A percentile compares a stretch with the other conserved stretches of the same genome.
phyloP scores from a whole-genome alignment of 371 early-diverging fungal genomes.

The Amoeboaphelidium protococcarum region DNA sequence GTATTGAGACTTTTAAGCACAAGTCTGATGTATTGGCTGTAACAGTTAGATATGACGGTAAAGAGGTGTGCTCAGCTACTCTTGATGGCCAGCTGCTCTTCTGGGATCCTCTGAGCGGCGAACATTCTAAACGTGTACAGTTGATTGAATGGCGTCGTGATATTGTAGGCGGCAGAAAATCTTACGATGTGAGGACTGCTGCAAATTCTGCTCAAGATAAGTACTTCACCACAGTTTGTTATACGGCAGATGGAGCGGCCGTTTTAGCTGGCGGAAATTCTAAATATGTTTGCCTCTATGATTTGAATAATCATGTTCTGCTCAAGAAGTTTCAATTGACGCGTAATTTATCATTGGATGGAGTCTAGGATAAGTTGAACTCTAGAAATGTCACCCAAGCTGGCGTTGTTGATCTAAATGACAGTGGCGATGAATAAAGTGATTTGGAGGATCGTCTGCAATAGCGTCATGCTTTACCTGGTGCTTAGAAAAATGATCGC shows the following conservation, averaged over 20 bases:
- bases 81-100: slow-evolving; percentile 74
- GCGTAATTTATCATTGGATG: slow-evolving; percentile 68
- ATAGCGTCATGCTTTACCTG: slow-evolving; percentile 48
- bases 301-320: slow-evolving; percentile 37
- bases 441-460: slow-evolving; percentile 50
- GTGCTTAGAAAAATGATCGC: slow-evolving; percentile 40
- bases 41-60: slow-evolving; percentile 68
- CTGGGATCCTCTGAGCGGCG: slow-evolving; percentile 36
- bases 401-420: slow-evolving; percentile 54
- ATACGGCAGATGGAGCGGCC: slow-evolving; percentile 71
- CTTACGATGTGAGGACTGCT: slow-evolving; percentile 42
- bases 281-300: slow-evolving; percentile 84
- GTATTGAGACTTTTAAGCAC: slow-evolving; percentile 42
- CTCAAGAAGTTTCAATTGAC: slow-evolving; percentile 72
- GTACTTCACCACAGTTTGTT: slow-evolving; percentile 68
- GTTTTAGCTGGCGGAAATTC: slow-evolving; percentile 79
- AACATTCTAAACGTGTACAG: slow-evolving; percentile 3
- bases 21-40: slow-evolving; percentile 58
- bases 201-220: slow-evolving; percentile 58
- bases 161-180: slow-evolving; percentile 61
- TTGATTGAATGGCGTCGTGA: slow-evolving; percentile 76
- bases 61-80: slow-evolving; percentile 56
- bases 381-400: slow-evolving; percentile 78
- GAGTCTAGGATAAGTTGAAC: slow-evolving; percentile 63
- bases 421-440: slow-evolving; percentile 36